Evolutionary conservation across 148 eudicot species (phyloP), one percentile per base, ranked within the genome.

Genomic region (Nepenthes mirabilis): DNA sequence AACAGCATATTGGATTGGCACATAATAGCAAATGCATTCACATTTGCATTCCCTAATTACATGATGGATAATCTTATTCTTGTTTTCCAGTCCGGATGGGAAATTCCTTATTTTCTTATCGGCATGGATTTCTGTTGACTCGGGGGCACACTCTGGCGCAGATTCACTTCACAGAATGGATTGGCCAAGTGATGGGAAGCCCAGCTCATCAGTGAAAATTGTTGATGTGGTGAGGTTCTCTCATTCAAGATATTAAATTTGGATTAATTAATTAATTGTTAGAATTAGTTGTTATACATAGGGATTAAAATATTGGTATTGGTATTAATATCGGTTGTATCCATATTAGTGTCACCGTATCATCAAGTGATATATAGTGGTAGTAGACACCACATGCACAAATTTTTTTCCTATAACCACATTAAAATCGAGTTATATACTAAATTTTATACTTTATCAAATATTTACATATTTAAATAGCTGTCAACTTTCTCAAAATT

Each of bases 131-230:
- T 66, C 90, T 69, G 80, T 91, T 36, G 87, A 91, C 61, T 75
- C 95, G 37, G 91, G 97, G 58, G 93, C 87, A 51, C 95, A 91
- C 69, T 79, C 69, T 36, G 82, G 87, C 37, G 85, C 97, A 60
- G 66, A 85, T 69, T 87, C 97, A 69, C 87, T 91, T 57, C 93
- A 85, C 65, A 83, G 77, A 77, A 83, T 87, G 53, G 84, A 87
- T 63, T 91, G 97, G 97, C 75, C 80, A 14, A 76, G 64, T 56
- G 84, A 76, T 56, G 83, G 78, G 49, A 75, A 71, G 59, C 72
- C 60, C 43, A 68, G 64, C 23, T 51, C 64, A 3, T 70, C 86
- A 57, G 60, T 71, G n/a, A 68, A 75, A 66, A 69, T 91, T 63
- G 66, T 76, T 43, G 85, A 90, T 68, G 78, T 83, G 88, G 88